Evolutionary conservation across 2,329 filamentous ascomycete species (phyloP).

Genomic region (Venturia oleaginea): DNA sequence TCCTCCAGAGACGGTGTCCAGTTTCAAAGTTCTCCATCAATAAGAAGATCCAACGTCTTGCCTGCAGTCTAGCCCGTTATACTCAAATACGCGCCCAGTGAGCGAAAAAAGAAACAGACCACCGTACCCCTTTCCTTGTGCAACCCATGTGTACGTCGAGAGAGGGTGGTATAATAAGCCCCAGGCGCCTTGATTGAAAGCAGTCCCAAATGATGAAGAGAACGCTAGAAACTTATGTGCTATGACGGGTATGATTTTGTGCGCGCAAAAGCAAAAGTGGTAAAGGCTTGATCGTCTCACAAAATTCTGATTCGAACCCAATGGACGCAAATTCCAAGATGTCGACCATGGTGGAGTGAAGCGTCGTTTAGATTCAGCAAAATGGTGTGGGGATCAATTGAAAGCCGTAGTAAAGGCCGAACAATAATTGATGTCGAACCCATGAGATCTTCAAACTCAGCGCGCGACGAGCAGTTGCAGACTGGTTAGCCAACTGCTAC

Average conservation of each 20-base stretch:
- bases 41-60: background rate
- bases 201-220: background rate
- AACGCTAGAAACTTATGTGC: background rate
- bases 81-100: background rate
- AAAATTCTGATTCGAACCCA: background rate
- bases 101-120: background rate
- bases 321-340: background rate
- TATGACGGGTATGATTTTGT: background rate
- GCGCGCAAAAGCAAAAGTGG: background rate
- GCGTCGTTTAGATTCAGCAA: background rate
- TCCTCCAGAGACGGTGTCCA: background rate
- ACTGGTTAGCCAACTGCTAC: slow-evolving; percentile 72
- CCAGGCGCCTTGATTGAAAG: background rate
- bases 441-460: slow-evolving; percentile 24
- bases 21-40: background rate
- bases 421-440: background rate
- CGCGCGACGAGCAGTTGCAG: slow-evolving; percentile 73
- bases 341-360: background rate
- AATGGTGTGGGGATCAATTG: background rate
- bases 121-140: background rate
- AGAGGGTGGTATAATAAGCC: background rate
- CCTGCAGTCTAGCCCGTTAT: background rate
- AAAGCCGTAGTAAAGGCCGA: background rate
- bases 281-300: background rate
- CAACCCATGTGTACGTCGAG: background rate